These are phyloP conservation scores for Strigomonas culicis DNA, from an alignment of 208 protist genomes.

Conservation along the genomic window DNA sequence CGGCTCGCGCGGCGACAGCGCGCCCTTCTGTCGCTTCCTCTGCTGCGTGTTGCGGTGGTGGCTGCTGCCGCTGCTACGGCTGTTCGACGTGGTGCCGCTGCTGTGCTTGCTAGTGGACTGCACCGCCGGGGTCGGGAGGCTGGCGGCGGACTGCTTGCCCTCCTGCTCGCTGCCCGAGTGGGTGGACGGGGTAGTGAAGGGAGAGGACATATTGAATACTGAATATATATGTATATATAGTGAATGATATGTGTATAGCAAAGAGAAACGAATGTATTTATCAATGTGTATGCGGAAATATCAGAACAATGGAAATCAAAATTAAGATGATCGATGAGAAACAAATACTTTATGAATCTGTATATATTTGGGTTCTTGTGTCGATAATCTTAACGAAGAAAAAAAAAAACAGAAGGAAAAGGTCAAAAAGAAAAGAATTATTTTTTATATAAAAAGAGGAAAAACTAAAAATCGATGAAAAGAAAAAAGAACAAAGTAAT, in stretches of 20 bases:
- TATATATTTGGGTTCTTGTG: background rate
- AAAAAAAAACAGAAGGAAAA: conserved; percentile 8
- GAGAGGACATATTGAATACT: background rate
- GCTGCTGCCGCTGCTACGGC: too few species aligned
- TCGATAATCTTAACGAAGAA: background rate
- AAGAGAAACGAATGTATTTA: background rate
- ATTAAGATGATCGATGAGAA: background rate
- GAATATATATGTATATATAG: conserved; percentile 10
- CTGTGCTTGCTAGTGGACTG: too few species aligned
- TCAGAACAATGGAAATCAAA: background rate
- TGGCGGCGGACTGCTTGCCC: too few species aligned
- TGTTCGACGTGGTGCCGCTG: too few species aligned
- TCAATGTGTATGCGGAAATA: background rate
- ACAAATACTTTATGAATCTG: background rate
- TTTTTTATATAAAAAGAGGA: conserved; percentile 1
- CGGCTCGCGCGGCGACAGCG: too few species aligned
- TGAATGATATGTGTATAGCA: background rate
- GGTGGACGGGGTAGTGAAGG: background rate
- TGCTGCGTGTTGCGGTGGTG: too few species aligned
- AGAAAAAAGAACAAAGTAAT: conserved; percentile 5
- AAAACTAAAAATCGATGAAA: conserved; percentile 12
- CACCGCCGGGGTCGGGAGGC: too few species aligned
- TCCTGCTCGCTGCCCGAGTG: too few species aligned
- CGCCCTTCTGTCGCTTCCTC: too few species aligned
- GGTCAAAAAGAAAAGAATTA: conserved; percentile 9